These are phyloP conservation scores for Beauveria sp. DNA, from an alignment of 2,329 filamentous ascomycete genomes.

Conservation along the genomic window DNA sequence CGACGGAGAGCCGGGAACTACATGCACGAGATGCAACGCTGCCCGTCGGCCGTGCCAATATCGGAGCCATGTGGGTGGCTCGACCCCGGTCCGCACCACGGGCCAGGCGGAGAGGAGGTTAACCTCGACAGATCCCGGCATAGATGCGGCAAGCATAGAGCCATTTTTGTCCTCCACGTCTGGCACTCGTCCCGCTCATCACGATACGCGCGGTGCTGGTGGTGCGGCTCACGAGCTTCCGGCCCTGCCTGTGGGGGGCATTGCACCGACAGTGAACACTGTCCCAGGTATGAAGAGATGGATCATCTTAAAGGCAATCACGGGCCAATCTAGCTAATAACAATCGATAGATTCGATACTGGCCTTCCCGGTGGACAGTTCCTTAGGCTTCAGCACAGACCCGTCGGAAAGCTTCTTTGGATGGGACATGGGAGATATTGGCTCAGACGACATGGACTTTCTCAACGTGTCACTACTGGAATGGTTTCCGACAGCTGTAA, in stretches of 20 bases:
- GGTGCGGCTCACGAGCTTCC: background rate
- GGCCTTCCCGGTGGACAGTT: background rate
- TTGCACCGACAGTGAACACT: background rate
- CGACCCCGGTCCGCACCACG: background rate
- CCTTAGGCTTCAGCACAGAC: background rate
- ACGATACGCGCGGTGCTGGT: background rate
- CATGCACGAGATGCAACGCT: background rate
- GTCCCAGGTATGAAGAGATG: background rate
- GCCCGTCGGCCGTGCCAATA: background rate
- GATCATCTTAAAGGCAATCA: background rate
- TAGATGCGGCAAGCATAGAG: background rate
- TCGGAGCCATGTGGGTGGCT: background rate
- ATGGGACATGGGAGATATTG: background rate
- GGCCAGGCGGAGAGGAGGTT: background rate
- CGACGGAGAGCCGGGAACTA: constrained; percentile 2
- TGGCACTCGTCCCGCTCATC: background rate
- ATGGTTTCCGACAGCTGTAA: background rate
- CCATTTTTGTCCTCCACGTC: background rate
- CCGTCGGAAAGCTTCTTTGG: constrained; percentile 8
- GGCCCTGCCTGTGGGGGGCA: background rate
- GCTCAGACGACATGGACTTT: constrained; percentile 1
- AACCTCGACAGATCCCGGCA: background rate
- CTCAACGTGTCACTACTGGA: background rate
- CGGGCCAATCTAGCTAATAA: background rate
- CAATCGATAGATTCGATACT: background rate